These are phyloP conservation scores for Xylaria cubensis DNA, from an alignment of 495 filamentous ascomycete species.

Conservation along the genomic window DNA sequence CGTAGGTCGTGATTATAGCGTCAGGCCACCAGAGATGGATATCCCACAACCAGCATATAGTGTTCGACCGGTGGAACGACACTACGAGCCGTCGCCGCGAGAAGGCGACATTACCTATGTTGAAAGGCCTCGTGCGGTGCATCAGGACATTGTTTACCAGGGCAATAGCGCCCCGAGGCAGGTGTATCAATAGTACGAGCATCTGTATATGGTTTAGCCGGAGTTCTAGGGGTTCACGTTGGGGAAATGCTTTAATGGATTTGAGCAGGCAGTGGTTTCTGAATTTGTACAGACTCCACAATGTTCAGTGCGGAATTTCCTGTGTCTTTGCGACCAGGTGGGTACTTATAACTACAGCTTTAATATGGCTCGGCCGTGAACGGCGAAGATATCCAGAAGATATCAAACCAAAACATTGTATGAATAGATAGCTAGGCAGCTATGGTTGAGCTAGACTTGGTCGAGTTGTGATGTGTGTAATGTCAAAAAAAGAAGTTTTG, in stretches of 20 bases:
- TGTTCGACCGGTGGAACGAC: constrained; percentile 45
- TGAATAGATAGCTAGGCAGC: background rate
- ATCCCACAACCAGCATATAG: constrained; percentile 44
- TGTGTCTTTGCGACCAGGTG: background rate
- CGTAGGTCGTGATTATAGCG: constrained; percentile 52
- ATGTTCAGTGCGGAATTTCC: background rate
- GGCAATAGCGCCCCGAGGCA: constrained; percentile 44
- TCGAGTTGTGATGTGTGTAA: background rate
- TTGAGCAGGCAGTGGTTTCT: background rate
- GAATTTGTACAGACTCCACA: background rate
- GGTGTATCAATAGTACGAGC: constrained; percentile 39
- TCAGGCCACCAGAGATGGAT: constrained; percentile 44
- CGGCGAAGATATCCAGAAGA: background rate
- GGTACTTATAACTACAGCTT: constrained; percentile 12
- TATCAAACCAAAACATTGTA: background rate
- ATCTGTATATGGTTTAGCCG: constrained; percentile 3
- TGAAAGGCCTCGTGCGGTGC: constrained; percentile 47
- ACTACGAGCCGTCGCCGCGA: constrained; percentile 46
- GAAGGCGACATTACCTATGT: constrained; percentile 56
- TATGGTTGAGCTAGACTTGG: background rate
- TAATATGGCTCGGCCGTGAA: constrained; percentile 2
- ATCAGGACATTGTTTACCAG: constrained; percentile 47
- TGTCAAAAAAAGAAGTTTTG: background rate
- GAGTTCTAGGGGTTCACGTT: constrained; percentile 2
- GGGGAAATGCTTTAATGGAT: background rate